Conservation (phyloP, 2,329 filamentous ascomycete genomes). For the Cladosporium sp. region DNA sequence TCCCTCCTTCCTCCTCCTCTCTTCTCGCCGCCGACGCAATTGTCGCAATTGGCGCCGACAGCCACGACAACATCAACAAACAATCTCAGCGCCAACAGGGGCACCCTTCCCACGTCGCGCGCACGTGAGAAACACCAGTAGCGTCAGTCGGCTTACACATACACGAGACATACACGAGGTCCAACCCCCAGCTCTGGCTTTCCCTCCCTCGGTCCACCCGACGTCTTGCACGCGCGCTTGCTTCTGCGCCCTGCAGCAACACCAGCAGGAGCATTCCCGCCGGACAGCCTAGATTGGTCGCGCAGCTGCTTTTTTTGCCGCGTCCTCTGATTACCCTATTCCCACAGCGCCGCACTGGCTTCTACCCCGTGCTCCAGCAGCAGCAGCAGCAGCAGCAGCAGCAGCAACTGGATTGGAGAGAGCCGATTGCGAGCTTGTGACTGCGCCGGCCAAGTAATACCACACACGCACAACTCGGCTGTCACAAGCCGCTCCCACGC, state of each 20-base stretch:
- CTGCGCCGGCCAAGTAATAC: constrained; percentile 1
- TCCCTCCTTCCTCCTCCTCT: background rate
- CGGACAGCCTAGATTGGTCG: constrained; percentile 6
- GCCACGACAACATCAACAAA: background rate
- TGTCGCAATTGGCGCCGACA: background rate
- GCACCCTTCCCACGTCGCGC: background rate
- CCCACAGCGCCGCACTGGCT: background rate
- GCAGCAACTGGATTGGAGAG: background rate
- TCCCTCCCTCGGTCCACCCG: background rate
- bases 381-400: background rate
- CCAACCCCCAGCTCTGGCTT: background rate
- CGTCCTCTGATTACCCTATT: too few species aligned
- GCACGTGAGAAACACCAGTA: background rate
- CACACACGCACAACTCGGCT: background rate
- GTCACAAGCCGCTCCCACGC: background rate
- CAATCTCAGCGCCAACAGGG: too few species aligned
- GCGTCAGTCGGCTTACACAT: background rate
- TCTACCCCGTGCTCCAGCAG: constrained; percentile 1
- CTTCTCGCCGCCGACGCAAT: background rate
- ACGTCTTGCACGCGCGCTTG: background rate
- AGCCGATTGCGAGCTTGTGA: constrained; percentile 10
- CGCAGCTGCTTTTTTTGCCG: background rate
- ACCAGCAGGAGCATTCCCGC: background rate
- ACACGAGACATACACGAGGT: too few species aligned
- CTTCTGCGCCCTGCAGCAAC: background rate